Percentiles rank a stretch among this genome's conserved stretches.
Conservation (phyloP, 2,329 filamentous ascomycete species). For the Clonostachys rhizophaga region DNA sequence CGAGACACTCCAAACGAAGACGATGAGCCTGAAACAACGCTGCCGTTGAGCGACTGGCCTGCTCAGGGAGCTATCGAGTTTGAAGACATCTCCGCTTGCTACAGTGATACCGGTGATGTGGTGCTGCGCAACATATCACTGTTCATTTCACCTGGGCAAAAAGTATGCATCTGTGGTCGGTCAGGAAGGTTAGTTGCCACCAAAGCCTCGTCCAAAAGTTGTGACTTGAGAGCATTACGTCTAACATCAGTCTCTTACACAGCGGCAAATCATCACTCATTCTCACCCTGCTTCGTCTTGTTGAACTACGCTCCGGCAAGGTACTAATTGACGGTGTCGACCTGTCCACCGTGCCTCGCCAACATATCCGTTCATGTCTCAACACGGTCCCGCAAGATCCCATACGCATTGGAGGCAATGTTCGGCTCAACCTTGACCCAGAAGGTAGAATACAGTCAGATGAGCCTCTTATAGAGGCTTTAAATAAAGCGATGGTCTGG, state of each 20-base stretch:
- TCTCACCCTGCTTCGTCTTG: slow-evolving; percentile 26
- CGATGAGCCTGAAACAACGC: slow-evolving; percentile 3
- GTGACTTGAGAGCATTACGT: slow-evolving; percentile 7
- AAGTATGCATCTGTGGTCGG: slow-evolving; percentile 22
- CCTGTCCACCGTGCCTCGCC: slow-evolving; percentile 26
- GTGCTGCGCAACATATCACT: slow-evolving; percentile 13
- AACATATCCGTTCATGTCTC: slow-evolving; percentile 33
- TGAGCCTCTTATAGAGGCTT: slow-evolving; percentile 17
- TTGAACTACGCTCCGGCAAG: slow-evolving; percentile 21
- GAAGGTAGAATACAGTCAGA: slow-evolving; percentile 11
- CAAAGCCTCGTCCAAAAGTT: not conserved
- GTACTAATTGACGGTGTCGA: slow-evolving; percentile 35
- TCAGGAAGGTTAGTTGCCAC: slow-evolving; percentile 15
- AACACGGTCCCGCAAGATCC: slow-evolving; percentile 46
- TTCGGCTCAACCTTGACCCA: slow-evolving; percentile 32
- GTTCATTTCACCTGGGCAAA: slow-evolving; percentile 15
- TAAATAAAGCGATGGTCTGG: slow-evolving; percentile 18
- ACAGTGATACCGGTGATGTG: slow-evolving; percentile 9
- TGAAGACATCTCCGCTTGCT: slow-evolving; percentile 15
- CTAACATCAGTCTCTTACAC: not conserved
- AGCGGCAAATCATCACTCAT: slow-evolving; percentile 35
- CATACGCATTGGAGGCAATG: slow-evolving; percentile 35
- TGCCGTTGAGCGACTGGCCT: slow-evolving; percentile 15
- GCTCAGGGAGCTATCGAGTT: slow-evolving; percentile 14
- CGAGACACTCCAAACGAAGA: slow-evolving; percentile 11